These are phyloP conservation scores for Kurtzmaniella quercitrusa DNA, from an alignment of 1,139 yeast species.

Conservation along the genomic window DNA sequence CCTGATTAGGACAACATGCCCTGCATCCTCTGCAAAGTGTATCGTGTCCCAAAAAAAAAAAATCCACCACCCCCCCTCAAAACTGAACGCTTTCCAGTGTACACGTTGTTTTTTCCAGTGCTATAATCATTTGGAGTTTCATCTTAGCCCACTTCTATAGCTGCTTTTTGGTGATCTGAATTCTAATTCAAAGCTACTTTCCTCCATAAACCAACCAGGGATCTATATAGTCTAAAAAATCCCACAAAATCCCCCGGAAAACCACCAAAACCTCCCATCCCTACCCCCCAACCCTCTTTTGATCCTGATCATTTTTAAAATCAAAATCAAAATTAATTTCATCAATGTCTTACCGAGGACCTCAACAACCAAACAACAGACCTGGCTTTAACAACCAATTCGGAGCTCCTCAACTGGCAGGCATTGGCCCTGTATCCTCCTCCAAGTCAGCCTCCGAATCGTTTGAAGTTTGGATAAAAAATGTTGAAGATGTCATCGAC, in stretches of 20 bases:
- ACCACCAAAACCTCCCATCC: neutral
- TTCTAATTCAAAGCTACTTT: no score
- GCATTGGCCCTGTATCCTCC: slow-evolving; percentile 23
- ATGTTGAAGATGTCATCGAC: slow-evolving; percentile 46
- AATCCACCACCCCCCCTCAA: no score
- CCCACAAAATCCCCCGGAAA: neutral
- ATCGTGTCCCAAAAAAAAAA: slow-evolving; percentile 3
- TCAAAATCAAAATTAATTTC: neutral
- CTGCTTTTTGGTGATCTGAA: neutral
- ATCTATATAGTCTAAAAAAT: no score
- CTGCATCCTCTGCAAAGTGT: slow-evolving; percentile 4
- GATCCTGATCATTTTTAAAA: neutral
- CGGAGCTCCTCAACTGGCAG: slow-evolving; percentile 15
- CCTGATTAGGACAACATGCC: neutral
- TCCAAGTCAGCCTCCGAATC: slow-evolving; percentile 27
- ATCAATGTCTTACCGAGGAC: slow-evolving; percentile 32
- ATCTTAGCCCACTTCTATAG: neutral
- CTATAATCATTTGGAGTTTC: neutral
- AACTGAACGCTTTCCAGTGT: slow-evolving; percentile 1
- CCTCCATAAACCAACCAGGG: no score
- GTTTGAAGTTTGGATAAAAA: slow-evolving; percentile 44
- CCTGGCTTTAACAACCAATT: slow-evolving; percentile 25
- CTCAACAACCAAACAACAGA: slow-evolving; percentile 16
- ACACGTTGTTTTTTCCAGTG: slow-evolving; percentile 1
- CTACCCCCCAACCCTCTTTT: neutral